These are phyloP conservation scores for Fraxinus dipetala DNA, from an alignment of 305 asterid genomes.

Conservation along the genomic window DNA sequence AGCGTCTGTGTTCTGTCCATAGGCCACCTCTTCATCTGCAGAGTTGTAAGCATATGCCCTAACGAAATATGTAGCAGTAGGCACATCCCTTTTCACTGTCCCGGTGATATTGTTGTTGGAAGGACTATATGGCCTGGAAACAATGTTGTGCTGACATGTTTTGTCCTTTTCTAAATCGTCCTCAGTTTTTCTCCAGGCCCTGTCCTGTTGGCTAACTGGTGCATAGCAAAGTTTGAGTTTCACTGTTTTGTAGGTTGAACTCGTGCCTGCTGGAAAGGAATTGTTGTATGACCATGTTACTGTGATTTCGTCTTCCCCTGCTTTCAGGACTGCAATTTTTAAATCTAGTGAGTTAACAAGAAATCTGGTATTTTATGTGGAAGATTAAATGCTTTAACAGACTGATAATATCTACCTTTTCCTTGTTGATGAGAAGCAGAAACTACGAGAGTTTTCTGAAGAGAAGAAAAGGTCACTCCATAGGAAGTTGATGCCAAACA, in stretches of 20 bases:
- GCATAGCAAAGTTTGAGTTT: constrained; percentile 58
- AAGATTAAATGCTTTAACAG: background rate
- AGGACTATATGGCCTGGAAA: constrained; percentile 35
- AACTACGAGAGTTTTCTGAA: constrained; percentile 34
- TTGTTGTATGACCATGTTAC: constrained; percentile 54
- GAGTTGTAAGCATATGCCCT: constrained; percentile 55
- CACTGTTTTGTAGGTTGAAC: constrained; percentile 41
- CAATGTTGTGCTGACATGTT: constrained; percentile 56
- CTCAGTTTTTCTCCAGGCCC: constrained; percentile 62
- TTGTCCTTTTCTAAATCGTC: constrained; percentile 58
- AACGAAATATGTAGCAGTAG: constrained; percentile 56
- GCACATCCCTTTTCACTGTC: constrained; percentile 46
- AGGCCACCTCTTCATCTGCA: constrained; percentile 37
- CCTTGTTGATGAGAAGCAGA: constrained; percentile 37
- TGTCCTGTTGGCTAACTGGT: constrained; percentile 60
- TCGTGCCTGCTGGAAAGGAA: constrained; percentile 30
- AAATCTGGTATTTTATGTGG: background rate
- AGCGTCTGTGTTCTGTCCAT: constrained; percentile 55
- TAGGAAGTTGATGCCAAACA: constrained; percentile 24
- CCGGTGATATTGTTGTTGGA: constrained; percentile 41
- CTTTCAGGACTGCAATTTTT: constrained; percentile 43
- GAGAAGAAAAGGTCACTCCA: constrained; percentile 40
- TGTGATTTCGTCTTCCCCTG: constrained; percentile 52
- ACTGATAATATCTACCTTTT: constrained; percentile 35
- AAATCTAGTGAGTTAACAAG: background rate